A percentile compares a stretch with the other conserved stretches of the same genome.
Evolutionary conservation across 176 grass and related monocot species (phyloP).

Genomic region (Zoysia pacifica): DNA sequence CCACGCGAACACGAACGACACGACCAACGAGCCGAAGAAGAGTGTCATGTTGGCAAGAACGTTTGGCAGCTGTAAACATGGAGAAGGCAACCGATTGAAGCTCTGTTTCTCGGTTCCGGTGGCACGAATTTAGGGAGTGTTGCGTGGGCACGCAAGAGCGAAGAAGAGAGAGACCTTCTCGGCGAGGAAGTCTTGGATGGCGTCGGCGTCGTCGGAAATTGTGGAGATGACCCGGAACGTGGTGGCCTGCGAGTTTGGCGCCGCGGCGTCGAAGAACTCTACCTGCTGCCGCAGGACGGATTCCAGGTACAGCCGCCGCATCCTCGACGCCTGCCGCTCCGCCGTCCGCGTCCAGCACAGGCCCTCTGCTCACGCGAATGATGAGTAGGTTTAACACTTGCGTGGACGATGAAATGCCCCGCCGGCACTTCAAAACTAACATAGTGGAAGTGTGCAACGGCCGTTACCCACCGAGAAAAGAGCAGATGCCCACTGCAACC

Average conservation of each 20-base stretch:
- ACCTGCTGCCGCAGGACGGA: constrained; percentile 53
- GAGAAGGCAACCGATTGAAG: too few relatives aligned
- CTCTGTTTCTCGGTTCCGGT: too few relatives aligned
- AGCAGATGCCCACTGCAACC: constrained; percentile 36
- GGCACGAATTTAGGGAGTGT: too few relatives aligned
- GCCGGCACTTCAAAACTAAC: background rate
- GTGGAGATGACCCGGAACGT: constrained; percentile 59
- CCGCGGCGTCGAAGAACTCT: constrained; percentile 59
- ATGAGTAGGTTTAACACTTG: background rate
- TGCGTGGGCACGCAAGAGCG: too few relatives aligned
- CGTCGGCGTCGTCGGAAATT: constrained; percentile 62
- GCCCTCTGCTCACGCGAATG: constrained; percentile 28
- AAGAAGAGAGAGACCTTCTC: background rate
- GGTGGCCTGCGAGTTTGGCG: constrained; percentile 35
- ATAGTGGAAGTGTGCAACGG: background rate
- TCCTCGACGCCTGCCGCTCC: constrained; percentile 57
- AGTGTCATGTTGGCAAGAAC: constrained; percentile 47
- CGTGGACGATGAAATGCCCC: background rate
- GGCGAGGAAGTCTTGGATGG: constrained; percentile 58
- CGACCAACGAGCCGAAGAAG: constrained; percentile 41
- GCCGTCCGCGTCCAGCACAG: constrained; percentile 54
- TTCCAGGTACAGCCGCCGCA: constrained; percentile 59
- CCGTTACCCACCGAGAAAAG: constrained; percentile 40
- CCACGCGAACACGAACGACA: constrained; percentile 56
- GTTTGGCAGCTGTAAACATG: constrained; percentile 37